Conservation (phyloP, 2,329 filamentous ascomycete species). For the Pseudocercospora fijiensis region DNA sequence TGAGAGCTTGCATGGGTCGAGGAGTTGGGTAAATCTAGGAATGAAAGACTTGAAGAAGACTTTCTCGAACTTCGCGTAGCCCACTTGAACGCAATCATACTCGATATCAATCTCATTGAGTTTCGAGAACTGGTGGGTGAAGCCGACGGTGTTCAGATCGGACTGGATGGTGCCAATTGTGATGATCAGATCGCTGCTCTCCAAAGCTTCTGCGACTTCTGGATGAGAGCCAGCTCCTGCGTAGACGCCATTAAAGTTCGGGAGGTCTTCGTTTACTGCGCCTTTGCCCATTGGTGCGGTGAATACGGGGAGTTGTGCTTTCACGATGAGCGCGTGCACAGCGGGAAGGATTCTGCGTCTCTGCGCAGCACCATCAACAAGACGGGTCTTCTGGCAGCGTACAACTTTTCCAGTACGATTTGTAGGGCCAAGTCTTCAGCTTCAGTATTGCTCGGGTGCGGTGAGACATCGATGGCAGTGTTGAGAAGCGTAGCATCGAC, state of each 20-base stretch:
- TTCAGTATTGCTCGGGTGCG: conserved; percentile 65
- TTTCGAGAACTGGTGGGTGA: conserved; percentile 74
- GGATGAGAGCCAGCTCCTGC: conserved; percentile 72
- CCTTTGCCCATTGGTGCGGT: conserved; percentile 91
- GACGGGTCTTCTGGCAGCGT: conserved; percentile 70
- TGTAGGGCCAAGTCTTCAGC: conserved; percentile 81
- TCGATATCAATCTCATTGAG: conserved; percentile 80
- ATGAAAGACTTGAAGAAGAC: conserved; percentile 21
- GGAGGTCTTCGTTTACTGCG: conserved; percentile 71
- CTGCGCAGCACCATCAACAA: conserved; percentile 67
- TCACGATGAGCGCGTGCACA: conserved; percentile 68
- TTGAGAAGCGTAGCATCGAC: conserved; percentile 70
- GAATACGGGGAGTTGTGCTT: conserved; percentile 74
- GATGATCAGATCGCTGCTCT: conserved; percentile 69
- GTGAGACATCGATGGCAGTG: conserved; percentile 66
- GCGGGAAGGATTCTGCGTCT: conserved; percentile 11
- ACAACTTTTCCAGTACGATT: conserved; percentile 70
- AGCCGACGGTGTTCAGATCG: conserved; percentile 81
- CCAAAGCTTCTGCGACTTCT: conserved; percentile 63
- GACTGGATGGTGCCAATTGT: conserved; percentile 69
- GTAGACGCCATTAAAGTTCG: conserved; percentile 81
- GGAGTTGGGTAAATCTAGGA: conserved; percentile 6
- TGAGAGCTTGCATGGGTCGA: conserved; percentile 9
- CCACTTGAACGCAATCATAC: conserved; percentile 68
- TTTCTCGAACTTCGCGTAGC: conserved; percentile 36